phyloP scores from a whole-genome alignment of 176 grass and related monocot genomes.

The Lolium multiflorum region DNA sequence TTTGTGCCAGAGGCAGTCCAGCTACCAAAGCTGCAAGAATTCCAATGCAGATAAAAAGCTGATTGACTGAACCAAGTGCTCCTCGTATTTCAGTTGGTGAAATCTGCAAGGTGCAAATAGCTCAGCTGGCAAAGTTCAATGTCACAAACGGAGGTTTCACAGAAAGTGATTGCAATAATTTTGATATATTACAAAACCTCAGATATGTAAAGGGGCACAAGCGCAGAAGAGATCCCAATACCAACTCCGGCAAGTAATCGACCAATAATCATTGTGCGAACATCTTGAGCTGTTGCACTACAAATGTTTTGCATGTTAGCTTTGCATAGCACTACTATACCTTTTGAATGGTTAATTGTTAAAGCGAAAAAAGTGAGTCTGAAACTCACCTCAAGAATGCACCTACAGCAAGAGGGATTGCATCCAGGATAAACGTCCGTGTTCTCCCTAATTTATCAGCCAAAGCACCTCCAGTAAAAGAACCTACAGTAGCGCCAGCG shows the following conservation, averaged over 20 bases:
- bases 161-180: slow-evolving; percentile 28
- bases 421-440: slow-evolving; percentile 91
- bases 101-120: slow-evolving; percentile 62
- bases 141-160: background rate
- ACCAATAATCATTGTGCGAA: slow-evolving; percentile 93
- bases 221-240: slow-evolving; percentile 94
- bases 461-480: slow-evolving; percentile 92
- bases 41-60: slow-evolving; percentile 98
- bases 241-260: slow-evolving; percentile 92
- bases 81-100: slow-evolving; percentile 99
- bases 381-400: slow-evolving; percentile 81
- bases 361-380: slow-evolving; percentile 12
- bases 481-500: slow-evolving; percentile 89
- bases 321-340: slow-evolving; percentile 16
- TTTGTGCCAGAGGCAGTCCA: slow-evolving; percentile 89
- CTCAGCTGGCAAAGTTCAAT: slow-evolving; percentile 24
- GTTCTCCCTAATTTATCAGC: slow-evolving; percentile 98
- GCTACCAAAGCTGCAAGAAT: slow-evolving; percentile 93
- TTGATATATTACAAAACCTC: slow-evolving; percentile 64
- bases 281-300: slow-evolving; percentile 92
- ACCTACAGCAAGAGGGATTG: slow-evolving; percentile 80
- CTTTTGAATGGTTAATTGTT: background rate
- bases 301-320: slow-evolving; percentile 25
- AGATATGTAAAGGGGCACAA: slow-evolving; percentile 99
- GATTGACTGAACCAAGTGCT: slow-evolving; percentile 94